Evolutionary conservation across 202 grass and related monocot genomes (phyloP).

Genomic region (Panicum hallii): DNA sequence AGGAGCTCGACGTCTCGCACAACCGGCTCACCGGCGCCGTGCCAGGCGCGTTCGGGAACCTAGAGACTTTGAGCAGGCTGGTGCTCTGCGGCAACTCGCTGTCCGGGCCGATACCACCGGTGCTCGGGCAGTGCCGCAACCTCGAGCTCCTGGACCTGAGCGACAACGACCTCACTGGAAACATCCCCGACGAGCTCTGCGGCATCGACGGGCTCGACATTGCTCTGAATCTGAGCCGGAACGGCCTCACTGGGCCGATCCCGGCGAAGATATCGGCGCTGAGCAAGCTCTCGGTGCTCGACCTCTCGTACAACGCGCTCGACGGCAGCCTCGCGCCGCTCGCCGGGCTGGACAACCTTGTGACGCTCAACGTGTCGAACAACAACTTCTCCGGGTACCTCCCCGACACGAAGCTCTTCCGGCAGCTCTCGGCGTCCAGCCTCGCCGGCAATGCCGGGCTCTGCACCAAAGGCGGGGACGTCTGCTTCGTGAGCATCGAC

Average conservation of each 20-base stretch:
- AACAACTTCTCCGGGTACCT: constrained; percentile 97
- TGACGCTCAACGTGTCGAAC: constrained; percentile 90
- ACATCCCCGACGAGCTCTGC: constrained; percentile 78
- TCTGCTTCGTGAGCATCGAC: constrained; percentile 78
- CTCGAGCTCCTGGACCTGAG: constrained; percentile 89
- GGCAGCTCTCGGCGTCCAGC: constrained; percentile 73
- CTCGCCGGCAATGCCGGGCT: constrained; percentile 75
- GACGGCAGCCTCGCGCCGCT: constrained; percentile 63
- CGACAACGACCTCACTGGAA: constrained; percentile 64
- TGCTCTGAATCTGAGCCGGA: constrained; percentile 81
- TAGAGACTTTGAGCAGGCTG: constrained; percentile 62
- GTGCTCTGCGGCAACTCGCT: constrained; percentile 71
- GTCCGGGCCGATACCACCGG: constrained; percentile 61
- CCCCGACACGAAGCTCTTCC: constrained; percentile 93
- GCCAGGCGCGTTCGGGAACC: constrained; percentile 52
- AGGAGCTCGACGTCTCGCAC: constrained; percentile 76
- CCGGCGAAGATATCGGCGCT: constrained; percentile 65
- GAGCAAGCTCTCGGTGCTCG: constrained; percentile 82
- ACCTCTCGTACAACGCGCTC: constrained; percentile 80
- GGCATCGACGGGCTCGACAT: constrained; percentile 73
- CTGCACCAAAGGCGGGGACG: constrained; percentile 84
- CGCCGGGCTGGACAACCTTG: constrained; percentile 74
- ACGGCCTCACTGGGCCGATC: constrained; percentile 61
- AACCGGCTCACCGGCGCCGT: constrained; percentile 65
- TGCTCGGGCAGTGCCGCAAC: constrained; percentile 66